These are phyloP conservation scores for Trypanosoma scelopori DNA, from an alignment of 208 protist species.

Conservation along the genomic window DNA sequence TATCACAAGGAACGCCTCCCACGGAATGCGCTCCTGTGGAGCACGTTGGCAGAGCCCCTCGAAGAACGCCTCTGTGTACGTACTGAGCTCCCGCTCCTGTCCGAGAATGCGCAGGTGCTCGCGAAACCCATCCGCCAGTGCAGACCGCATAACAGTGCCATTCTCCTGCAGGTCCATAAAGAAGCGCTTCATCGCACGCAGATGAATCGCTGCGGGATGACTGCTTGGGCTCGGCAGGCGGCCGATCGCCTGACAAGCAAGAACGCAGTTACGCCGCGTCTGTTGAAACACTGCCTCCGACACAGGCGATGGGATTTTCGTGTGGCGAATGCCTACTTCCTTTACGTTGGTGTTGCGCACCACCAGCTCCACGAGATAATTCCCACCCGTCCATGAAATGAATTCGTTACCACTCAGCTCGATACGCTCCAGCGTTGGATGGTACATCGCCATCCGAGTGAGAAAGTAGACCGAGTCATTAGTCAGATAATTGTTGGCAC, in stretches of 20 bases:
- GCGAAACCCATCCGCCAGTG: constrained; percentile 31
- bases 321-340: constrained; percentile 45
- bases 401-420: constrained; percentile 63
- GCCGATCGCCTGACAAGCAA: constrained; percentile 26
- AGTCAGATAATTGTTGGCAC: constrained; percentile 69
- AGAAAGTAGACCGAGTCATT: constrained; percentile 70
- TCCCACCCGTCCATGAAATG: constrained; percentile 81
- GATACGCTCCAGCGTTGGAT: constrained; percentile 55
- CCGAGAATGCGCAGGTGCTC: constrained; percentile 46
- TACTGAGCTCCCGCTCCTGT: constrained; percentile 26
- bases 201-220: constrained; percentile 59
- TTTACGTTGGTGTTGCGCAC: constrained; percentile 55
- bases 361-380: constrained; percentile 59
- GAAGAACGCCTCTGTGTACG: constrained; percentile 39
- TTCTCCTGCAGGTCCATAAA: constrained; percentile 39
- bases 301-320: constrained; percentile 34
- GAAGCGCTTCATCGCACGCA: constrained; percentile 68
- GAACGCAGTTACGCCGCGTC: constrained; percentile 56
- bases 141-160: constrained; percentile 28
- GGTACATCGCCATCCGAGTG: constrained; percentile 51
- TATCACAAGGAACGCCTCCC: constrained; percentile 65
- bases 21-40: constrained; percentile 39
- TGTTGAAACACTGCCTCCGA: constrained; percentile 51
- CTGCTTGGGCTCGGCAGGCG: constrained; percentile 32
- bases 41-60: constrained; percentile 29